Conservation (phyloP, 805 yeast species). For the Jamesozyma piceae region DNA sequence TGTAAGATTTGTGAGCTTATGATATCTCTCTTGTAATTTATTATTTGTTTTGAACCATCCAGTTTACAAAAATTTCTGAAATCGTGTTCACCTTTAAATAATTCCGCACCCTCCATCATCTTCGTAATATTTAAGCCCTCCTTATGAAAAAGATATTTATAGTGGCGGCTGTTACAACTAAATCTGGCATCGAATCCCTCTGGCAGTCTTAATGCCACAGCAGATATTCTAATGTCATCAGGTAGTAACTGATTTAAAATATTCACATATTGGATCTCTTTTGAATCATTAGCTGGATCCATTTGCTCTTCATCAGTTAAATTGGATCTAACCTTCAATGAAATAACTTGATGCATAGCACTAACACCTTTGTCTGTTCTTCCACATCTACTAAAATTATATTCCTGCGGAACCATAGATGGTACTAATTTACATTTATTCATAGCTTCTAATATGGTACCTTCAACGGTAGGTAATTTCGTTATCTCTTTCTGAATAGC, state of each 20-base stretch:
- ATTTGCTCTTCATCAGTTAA: conserved; percentile 54
- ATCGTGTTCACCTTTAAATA: conserved; percentile 65
- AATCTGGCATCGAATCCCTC: conserved; percentile 80
- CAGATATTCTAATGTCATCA: conserved; percentile 70
- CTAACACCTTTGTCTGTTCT: conserved; percentile 95
- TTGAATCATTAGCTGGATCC: conserved; percentile 45
- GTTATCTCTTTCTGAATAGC: conserved; percentile 73
- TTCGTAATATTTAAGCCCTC: conserved; percentile 46
- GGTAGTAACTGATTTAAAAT: conserved; percentile 75
- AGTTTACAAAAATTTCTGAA: conserved; percentile 90
- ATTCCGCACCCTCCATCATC: conserved; percentile 62
- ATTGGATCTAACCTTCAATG: conserved; percentile 64
- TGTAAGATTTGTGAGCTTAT: conserved; percentile 40
- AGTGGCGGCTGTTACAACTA: conserved; percentile 80
- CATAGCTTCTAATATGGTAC: conserved; percentile 62
- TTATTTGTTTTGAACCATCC: conserved; percentile 89
- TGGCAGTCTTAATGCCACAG: conserved; percentile 78
- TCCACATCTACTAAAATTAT: conserved; percentile 82
- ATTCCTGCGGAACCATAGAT: conserved; percentile 48
- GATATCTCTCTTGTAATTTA: conserved; percentile 63
- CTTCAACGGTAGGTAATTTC: conserved; percentile 81
- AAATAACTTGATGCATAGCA: conserved; percentile 91
- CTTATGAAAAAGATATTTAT: conserved; percentile 67
- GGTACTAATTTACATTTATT: conserved; percentile 56
- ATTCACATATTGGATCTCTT: conserved; percentile 68